These are phyloP conservation scores for Podaxis sp. DNA, from an alignment of 768 basidiomycete species.

Conservation along the genomic window DNA sequence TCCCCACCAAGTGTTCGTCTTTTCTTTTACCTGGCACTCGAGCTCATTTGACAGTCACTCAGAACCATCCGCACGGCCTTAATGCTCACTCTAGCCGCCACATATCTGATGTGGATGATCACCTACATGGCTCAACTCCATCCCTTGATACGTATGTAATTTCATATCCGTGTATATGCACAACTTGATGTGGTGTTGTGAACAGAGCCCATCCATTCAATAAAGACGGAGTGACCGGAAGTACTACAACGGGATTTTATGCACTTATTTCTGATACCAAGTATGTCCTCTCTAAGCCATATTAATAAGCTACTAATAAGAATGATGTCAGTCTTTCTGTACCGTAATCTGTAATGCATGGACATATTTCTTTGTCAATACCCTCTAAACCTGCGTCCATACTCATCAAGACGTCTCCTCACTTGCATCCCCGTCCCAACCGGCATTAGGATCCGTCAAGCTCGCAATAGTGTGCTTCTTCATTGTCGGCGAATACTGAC, in stretches of 20 bases:
- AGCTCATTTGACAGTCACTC: constrained; percentile 1
- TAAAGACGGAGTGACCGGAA: constrained; percentile 14
- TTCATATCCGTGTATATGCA: constrained; percentile 1
- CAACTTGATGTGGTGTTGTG: not conserved
- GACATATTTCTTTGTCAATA: constrained; percentile 17
- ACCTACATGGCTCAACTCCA: constrained; percentile 96
- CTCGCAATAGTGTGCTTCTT: constrained; percentile 17
- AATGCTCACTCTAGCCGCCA: constrained; percentile 74
- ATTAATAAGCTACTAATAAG: not conserved
- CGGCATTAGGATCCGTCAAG: constrained; percentile 32
- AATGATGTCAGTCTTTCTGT: constrained; percentile 26
- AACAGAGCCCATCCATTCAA: constrained; percentile 23
- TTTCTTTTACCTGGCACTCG: not conserved
- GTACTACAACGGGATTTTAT: not conserved
- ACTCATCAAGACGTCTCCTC: constrained; percentile 25
- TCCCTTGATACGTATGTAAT: constrained; percentile 74
- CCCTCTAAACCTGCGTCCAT: not conserved
- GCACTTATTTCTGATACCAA: constrained; percentile 31
- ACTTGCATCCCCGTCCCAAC: constrained; percentile 48
- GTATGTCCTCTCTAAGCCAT: constrained; percentile 16
- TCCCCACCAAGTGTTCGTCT: constrained; percentile 81
- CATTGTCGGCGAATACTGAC: constrained; percentile 2
- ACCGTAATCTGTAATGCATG: constrained; percentile 26
- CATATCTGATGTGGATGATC: constrained; percentile 96
- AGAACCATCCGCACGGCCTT: constrained; percentile 83